Base-by-base conservation (phyloP, 257 asterid genomes). In the Solanum rostratum region DNA sequence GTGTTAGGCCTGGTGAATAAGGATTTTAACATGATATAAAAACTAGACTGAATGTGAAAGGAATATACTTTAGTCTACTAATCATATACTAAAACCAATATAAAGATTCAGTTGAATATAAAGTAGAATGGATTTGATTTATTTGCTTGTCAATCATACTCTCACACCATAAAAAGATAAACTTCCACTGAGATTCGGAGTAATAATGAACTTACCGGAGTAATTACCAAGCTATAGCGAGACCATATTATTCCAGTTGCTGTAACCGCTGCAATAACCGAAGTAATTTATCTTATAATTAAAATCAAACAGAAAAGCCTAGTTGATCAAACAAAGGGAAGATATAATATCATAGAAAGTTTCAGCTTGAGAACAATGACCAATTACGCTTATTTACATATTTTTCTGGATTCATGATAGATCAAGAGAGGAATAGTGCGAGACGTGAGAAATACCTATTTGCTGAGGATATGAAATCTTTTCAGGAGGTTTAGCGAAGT, bases 241-340 rank as follows among this genome's bases (percentile, higher is more conserved):
- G 97, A 90, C 97, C 97, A 93, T 84, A 93, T 89, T 87, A 93
- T 53, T 84, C 95, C 97, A 16, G 95, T 93, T 37, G 97, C 95
- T 5, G 94, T 89, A 60, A 93, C 97, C 68, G 95, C 97, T 93
- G 92, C 82, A 80, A 53, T 37, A 59, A 68, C 69, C 7, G 7
- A 65, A 22, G 82, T 11, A 68, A n/a, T 78, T 50, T 78, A 16
- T 3, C 19, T 78, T 78, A 18, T 4, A 8, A 50, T 19, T 78
- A 27, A 78, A 78, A 50, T 65, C 46, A 50, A 50, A 29, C 29
- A 29, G 57, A 69, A 19, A 83, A 87, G 39, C 85, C 90, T 89
- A 24, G 87, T 66, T 20, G 80, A 86, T 16, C 86, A 84, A 68
- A 89, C 86, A 24, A 87, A 88, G 84, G 89, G 81, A 74, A 74